phyloP scores from a whole-genome alignment of 73 alveolate genomes.

The Symbiodinium natans region DNA sequence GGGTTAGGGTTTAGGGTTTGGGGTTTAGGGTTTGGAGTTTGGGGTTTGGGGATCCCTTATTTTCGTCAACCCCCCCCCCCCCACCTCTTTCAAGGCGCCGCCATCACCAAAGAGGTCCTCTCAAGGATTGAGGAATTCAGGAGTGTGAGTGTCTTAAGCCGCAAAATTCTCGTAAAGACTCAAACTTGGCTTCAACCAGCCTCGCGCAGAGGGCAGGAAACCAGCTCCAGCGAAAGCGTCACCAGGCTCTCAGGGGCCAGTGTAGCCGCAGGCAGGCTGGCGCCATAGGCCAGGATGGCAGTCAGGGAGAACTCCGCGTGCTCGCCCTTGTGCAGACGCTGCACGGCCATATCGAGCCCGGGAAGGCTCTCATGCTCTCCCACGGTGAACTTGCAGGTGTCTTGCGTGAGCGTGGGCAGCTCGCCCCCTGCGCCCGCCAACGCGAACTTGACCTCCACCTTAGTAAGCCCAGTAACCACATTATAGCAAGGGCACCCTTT shows the following conservation, averaged over 20 bases:
- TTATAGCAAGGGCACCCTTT: too few species aligned
- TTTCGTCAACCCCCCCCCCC: too few species aligned
- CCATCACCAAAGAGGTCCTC: constrained; percentile 11
- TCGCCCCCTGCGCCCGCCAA: neutral
- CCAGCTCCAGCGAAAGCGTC: neutral
- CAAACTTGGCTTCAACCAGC: neutral
- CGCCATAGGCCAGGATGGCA: neutral
- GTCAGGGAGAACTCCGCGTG: neutral
- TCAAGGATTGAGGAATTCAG: too few species aligned
- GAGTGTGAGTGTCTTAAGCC: too few species aligned
- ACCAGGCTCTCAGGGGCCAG: neutral
- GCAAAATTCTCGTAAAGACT: too few species aligned
- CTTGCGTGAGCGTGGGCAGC: neutral
- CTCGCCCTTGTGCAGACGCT: constrained; percentile 21
- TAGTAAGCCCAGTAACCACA: too few species aligned
- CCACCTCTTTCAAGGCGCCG: neutral
- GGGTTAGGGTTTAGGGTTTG: too few species aligned
- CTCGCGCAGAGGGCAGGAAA: constrained; percentile 14
- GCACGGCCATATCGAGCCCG: neutral
- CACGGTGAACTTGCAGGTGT: neutral
- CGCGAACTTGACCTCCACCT: neutral
- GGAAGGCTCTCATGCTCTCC: neutral
- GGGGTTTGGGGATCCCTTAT: too few species aligned
- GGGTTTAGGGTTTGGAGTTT: too few species aligned
- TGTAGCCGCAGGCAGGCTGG: neutral